phyloP scores from a whole-genome alignment of 1,139 yeast species.

The Suhomyces panamericanus region DNA sequence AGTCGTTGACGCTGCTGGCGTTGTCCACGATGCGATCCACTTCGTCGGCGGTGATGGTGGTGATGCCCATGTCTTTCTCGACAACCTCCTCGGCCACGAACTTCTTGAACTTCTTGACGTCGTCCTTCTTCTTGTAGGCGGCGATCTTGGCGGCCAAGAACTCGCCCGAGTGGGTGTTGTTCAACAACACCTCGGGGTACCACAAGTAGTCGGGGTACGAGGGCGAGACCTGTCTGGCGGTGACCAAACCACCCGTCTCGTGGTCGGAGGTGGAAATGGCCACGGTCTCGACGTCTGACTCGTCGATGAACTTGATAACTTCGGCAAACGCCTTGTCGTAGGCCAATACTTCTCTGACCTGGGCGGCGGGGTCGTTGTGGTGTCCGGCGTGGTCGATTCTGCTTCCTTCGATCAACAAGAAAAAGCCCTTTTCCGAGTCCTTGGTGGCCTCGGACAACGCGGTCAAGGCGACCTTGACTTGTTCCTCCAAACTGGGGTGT shows the following conservation, averaged over 20 bases:
- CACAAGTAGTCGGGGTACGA: constrained; percentile 30
- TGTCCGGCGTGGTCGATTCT: constrained; percentile 34
- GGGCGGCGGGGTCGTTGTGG: constrained; percentile 33
- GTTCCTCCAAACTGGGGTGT: constrained; percentile 28
- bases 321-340: constrained; percentile 28
- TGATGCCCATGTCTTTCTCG: constrained; percentile 24
- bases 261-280: constrained; percentile 31
- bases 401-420: constrained; percentile 29
- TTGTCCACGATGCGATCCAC: constrained; percentile 16
- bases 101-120: constrained; percentile 9
- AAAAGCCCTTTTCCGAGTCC: constrained; percentile 27
- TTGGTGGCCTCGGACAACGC: constrained; percentile 27
- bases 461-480: constrained; percentile 26
- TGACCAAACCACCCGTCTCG: constrained; percentile 36
- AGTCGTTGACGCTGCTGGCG: constrained; percentile 13
- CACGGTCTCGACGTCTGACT: constrained; percentile 25
- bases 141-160: constrained; percentile 22
- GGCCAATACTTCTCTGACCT: constrained; percentile 48
- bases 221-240: constrained; percentile 68
- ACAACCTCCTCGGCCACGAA: constrained; percentile 18
- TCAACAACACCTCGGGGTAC: constrained; percentile 27
- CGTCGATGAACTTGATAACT: constrained; percentile 25
- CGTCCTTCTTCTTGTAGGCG: constrained; percentile 7
- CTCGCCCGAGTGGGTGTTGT: constrained; percentile 29
- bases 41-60: constrained; percentile 19